Base-by-base conservation (phyloP, 345 rosid species). In the Salix koriyanagi region DNA sequence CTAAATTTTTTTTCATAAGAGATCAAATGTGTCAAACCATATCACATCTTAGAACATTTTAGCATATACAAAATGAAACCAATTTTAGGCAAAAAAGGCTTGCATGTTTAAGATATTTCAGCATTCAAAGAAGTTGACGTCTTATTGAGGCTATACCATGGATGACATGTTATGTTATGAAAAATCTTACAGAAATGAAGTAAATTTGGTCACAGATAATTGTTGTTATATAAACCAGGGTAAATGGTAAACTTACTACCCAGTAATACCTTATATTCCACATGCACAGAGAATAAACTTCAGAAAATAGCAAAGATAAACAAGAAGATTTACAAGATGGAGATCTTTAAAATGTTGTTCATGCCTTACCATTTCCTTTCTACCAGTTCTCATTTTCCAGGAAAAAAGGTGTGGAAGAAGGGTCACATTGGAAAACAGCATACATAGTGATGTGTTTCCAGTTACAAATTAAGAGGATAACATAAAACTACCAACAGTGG, bases 1-100 rank as follows among this genome's bases (percentile, higher is more conserved):
- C 99, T 93, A 85, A 71, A 67, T 58, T 32, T 10, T n/a, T 52
- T 76, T 54, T 50, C 44, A 56, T 48, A 36, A 70, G 39, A 39
- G 11, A 36, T 60, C 69, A 25, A 5, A 32, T 14, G 14, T 61
- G 13, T 44, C 50, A 46, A 70, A 71, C 18, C 2, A 37, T 39
- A 76, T 5, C 65, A 54, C 56, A 68, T 9, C 39, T 16, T 9
- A 9, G 9, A 28, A 69, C 25, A 39, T 58, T 21, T 32, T 19
- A 61, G 7, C 12, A 69, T 5, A 76, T 58, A 39, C 42, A 68
- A 67, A n/a, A 68, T 44, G 25, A 58, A 9, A n/a, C 64, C 4
- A 58, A n/a, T 9, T 58, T 58, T 23, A 23, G 28, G 64, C 64
- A 58, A 58, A 54, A 36, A 58, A n/a, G 10, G 13, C 25, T 21